Conservation (phyloP, 179 eudicot genomes). For the Camellia oleifera region DNA sequence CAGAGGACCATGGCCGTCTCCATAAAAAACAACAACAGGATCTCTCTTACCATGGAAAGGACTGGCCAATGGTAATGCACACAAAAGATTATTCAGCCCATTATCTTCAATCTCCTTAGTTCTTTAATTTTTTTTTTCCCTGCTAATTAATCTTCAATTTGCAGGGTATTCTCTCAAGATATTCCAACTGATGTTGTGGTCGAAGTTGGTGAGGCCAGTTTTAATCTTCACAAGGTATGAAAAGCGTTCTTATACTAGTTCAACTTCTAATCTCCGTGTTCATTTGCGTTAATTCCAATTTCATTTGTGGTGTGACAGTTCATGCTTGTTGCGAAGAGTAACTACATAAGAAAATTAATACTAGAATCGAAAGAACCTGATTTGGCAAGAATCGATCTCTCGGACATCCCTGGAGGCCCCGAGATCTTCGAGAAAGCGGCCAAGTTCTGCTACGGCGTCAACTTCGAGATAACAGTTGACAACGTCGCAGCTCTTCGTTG, state of each 20-base stretch:
- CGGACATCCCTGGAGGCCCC: slow-evolving; percentile 87
- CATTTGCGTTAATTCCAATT: not conserved
- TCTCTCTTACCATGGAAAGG: slow-evolving; percentile 82
- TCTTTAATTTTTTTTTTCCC: not conserved
- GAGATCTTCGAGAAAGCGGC: slow-evolving; percentile 88
- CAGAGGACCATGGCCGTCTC: slow-evolving; percentile 23
- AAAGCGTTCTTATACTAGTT: not conserved
- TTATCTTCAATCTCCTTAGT: not conserved
- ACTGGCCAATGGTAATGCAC: slow-evolving; percentile 73
- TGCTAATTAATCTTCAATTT: not conserved
- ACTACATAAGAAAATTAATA: slow-evolving; percentile 66
- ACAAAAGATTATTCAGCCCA: not conserved
- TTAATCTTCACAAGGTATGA: slow-evolving; percentile 86
- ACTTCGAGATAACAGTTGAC: slow-evolving; percentile 88
- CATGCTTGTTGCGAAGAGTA: slow-evolving; percentile 94
- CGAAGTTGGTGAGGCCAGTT: slow-evolving; percentile 55
- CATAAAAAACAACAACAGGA: slow-evolving; percentile 33
- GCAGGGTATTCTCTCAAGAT: slow-evolving; percentile 91
- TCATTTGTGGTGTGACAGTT: slow-evolving; percentile 40
- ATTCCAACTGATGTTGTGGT: slow-evolving; percentile 78
- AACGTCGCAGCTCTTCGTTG: slow-evolving; percentile 87
- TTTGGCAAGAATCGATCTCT: slow-evolving; percentile 50
- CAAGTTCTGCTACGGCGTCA: slow-evolving; percentile 89
- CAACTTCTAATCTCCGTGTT: not conserved
- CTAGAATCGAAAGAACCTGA: slow-evolving; percentile 69